A percentile compares a stretch with the other conserved stretches of the same genome.
Evolutionary conservation across 495 filamentous ascomycete genomes (phyloP).

Genomic region (Penicillium bovifimosum): DNA sequence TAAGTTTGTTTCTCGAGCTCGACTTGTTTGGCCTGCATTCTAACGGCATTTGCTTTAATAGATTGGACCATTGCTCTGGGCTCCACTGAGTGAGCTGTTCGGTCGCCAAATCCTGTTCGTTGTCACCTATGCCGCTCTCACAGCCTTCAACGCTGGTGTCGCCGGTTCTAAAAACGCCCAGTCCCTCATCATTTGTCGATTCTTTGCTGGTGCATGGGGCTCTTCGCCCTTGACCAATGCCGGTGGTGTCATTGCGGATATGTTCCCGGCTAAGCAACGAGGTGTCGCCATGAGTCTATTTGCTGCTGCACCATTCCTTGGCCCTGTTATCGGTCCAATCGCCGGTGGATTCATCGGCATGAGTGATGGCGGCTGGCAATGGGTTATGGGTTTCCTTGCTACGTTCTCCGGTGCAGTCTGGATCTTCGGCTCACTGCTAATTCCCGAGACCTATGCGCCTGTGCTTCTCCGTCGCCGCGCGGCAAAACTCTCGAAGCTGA

Average conservation of each 20-base stretch:
- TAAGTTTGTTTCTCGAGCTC: slow-evolving; percentile 16
- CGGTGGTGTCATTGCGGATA: slow-evolving; percentile 70
- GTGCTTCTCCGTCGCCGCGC: slow-evolving; percentile 53
- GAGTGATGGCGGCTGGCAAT: slow-evolving; percentile 54
- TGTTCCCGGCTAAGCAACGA: slow-evolving; percentile 59
- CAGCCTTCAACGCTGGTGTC: slow-evolving; percentile 64
- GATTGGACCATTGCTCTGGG: slow-evolving; percentile 55
- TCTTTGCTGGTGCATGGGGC: slow-evolving; percentile 76
- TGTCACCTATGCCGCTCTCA: slow-evolving; percentile 55
- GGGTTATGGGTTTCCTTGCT: slow-evolving; percentile 57
- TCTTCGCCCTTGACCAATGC: slow-evolving; percentile 67
- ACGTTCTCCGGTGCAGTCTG: slow-evolving; percentile 49
- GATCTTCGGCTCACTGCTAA: slow-evolving; percentile 47
- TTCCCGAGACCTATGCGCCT: slow-evolving; percentile 59
- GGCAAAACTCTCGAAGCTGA: slow-evolving; percentile 44
- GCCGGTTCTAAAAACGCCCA: slow-evolving; percentile 57
- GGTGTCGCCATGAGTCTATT: slow-evolving; percentile 62
- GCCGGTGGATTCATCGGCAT: slow-evolving; percentile 58
- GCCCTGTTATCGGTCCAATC: slow-evolving; percentile 58
- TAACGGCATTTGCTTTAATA: background rate
- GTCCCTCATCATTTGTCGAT: slow-evolving; percentile 66
- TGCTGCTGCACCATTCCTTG: slow-evolving; percentile 62
- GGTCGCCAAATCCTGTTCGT: slow-evolving; percentile 68
- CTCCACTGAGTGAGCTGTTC: slow-evolving; percentile 64
- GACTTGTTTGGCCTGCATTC: background rate